Evolutionary conservation across 1,139 yeast genomes (phyloP).

Genomic region (Sugiyamaella xylanicola): DNA sequence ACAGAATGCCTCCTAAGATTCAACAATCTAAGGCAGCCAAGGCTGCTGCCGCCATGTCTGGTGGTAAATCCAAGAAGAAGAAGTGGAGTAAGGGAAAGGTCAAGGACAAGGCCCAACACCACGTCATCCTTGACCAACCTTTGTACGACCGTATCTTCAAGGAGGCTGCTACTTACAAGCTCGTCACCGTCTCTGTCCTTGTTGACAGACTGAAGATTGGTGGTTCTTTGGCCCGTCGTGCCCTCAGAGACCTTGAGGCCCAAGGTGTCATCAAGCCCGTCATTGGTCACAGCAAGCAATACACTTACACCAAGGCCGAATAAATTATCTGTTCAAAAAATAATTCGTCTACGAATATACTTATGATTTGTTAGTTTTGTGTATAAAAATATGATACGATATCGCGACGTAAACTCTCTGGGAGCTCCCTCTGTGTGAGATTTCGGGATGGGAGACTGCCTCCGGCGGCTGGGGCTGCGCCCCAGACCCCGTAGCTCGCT

Average conservation of each 20-base stretch:
- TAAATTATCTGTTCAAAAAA: conserved; percentile 1
- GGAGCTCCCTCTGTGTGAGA: background rate
- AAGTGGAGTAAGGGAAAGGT: conserved; percentile 99
- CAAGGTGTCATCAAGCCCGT: conserved; percentile 96
- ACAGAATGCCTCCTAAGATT: conserved; percentile 93
- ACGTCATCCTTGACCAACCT: conserved; percentile 96
- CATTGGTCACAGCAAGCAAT: conserved; percentile 94
- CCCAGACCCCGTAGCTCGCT: no score
- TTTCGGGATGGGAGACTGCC: background rate
- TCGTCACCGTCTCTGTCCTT: conserved; percentile 94
- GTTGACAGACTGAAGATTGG: conserved; percentile 99
- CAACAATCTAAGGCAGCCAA: conserved; percentile 99
- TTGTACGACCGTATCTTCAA: conserved; percentile 98
- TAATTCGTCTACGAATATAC: conserved; percentile 6
- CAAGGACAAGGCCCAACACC: conserved; percentile 99
- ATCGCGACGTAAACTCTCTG: background rate
- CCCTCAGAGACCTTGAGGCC: conserved; percentile 91
- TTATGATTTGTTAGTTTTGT: conserved; percentile 10
- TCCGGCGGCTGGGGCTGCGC: background rate
- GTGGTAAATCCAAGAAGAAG: conserved; percentile 99
- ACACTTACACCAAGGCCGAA: conserved; percentile 61
- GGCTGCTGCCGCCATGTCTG: conserved; percentile 99
- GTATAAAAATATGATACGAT: conserved; percentile 16
- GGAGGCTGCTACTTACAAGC: conserved; percentile 99
- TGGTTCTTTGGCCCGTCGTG: conserved; percentile 99